phyloP scores from a whole-genome alignment of 495 filamentous ascomycete species.

The Neurospora sp. region DNA sequence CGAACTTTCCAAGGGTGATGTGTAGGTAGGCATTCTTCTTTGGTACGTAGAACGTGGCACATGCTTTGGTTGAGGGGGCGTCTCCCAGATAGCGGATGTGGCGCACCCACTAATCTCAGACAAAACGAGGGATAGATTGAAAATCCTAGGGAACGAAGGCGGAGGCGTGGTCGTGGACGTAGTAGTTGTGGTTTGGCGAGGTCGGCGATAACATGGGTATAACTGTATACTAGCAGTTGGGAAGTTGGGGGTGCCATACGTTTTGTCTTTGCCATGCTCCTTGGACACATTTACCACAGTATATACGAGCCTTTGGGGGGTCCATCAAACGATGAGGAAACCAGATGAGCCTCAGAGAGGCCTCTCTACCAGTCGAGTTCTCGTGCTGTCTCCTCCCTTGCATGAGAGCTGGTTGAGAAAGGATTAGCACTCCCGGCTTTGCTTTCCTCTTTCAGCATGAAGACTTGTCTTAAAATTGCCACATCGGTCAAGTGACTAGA shows the following conservation, averaged over 20 bases:
- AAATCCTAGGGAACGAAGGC: background rate
- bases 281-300: background rate
- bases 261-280: background rate
- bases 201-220: background rate
- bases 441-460: background rate
- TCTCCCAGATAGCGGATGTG: background rate
- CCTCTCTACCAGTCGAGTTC: background rate
- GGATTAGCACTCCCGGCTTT: background rate
- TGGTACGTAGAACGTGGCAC: background rate
- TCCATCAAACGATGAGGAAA: background rate
- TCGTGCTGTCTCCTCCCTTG: background rate
- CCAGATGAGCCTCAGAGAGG: background rate
- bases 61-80: background rate
- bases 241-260: background rate
- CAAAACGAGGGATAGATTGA: background rate
- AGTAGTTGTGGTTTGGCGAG: background rate
- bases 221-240: background rate
- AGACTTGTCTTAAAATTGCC: background rate
- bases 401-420: background rate
- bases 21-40: background rate
- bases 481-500: background rate
- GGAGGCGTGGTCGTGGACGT: background rate
- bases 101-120: background rate
- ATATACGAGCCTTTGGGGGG: background rate
- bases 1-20: too few species aligned